Evolutionary conservation across 106 monocot genomes (phyloP), one percentile per base, ranked within the genome.

Genomic region (Narthecium ossifragum): DNA sequence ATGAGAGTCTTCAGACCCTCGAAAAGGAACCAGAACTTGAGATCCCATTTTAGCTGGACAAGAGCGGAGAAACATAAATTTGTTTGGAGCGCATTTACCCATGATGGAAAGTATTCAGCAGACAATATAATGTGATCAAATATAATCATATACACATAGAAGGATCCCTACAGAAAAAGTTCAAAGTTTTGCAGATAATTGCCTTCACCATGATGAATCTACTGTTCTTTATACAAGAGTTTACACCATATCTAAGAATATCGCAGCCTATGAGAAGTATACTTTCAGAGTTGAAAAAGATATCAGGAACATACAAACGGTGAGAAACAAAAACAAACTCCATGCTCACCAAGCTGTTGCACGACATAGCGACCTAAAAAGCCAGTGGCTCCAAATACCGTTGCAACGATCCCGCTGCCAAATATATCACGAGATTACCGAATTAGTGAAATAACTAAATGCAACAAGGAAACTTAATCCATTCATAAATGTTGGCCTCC

Each of bases 291-390:
- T n/a, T n/a, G n/a, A n/a, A n/a, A 66, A 1, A 26, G n/a, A 22
- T 31, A 63, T 12, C 23, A 49, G 11, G 36, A 36, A 13, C 47
- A 26, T 2, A 46, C 4, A 53, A 17, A 20, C 43, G 17, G 30
- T 20, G 15, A 13, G 45, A 13, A 61, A 13, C 37, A 43, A 68
- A 22, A 31, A 18, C 34, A 40, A 21, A 63, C 7, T 5, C 1
- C 37, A 26, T 53, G 61, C 84, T 80, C 46, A 99, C 91, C 98
- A 46, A 99, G 88, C 63, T 88, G 98, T 63, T 85, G 91, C 65
- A 98, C 98, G 66, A 98, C 82, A 82, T 99, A 99, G 24, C 98
- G 81, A 29, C 98, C 98, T 68, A 99, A 91, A 75, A 99, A 99
- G 6, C 98, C 98, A 52, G 98, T 99, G 70, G 98, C 91, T 69